Conservation (phyloP, 2,329 filamentous ascomycete species). For the Taxawa tesnikishii region DNA sequence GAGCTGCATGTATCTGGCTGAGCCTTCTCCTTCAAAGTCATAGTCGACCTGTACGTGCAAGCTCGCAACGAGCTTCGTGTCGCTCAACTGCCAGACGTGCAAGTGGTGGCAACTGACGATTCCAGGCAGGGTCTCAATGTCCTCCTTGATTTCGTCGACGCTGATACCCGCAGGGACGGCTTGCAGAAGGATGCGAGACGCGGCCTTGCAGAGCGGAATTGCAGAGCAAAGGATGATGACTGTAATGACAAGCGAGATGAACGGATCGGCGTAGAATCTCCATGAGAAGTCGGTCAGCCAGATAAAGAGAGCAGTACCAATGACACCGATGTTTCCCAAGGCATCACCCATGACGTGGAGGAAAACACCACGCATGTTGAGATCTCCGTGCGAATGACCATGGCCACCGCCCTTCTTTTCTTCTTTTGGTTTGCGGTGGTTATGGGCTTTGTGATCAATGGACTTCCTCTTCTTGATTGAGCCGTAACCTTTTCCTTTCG, state of each 20-base stretch:
- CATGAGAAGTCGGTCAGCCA: conserved; percentile 77
- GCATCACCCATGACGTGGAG: conserved; percentile 67
- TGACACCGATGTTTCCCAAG: conserved; percentile 77
- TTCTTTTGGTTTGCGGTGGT: conserved; percentile 67
- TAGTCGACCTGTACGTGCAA: conserved; percentile 90
- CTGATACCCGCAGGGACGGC: conserved; percentile 82
- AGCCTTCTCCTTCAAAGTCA: conserved; percentile 70
- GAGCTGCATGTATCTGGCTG: conserved; percentile 76
- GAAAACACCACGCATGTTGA: conserved; percentile 82
- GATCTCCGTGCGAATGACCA: conserved; percentile 70
- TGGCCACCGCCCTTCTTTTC: conserved; percentile 43
- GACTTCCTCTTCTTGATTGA: conserved; percentile 15
- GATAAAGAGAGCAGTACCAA: conserved; percentile 72
- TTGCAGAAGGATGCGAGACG: conserved; percentile 81
- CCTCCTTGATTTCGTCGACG: conserved; percentile 80
- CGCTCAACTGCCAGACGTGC: conserved; percentile 94
- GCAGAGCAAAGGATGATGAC: conserved; percentile 60
- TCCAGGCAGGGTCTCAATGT: conserved; percentile 74
- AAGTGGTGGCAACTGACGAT: conserved; percentile 89
- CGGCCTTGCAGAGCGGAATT: conserved; percentile 66
- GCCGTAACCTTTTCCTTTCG: conserved; percentile 17
- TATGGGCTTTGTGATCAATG: conserved; percentile 44
- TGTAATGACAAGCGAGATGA: conserved; percentile 89
- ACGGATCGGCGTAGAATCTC: conserved; percentile 80
- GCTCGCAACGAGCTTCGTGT: conserved; percentile 86